These are phyloP conservation scores for Adiantum capillusveneris DNA, from an alignment of 75 land plant species.

Conservation along the genomic window DNA sequence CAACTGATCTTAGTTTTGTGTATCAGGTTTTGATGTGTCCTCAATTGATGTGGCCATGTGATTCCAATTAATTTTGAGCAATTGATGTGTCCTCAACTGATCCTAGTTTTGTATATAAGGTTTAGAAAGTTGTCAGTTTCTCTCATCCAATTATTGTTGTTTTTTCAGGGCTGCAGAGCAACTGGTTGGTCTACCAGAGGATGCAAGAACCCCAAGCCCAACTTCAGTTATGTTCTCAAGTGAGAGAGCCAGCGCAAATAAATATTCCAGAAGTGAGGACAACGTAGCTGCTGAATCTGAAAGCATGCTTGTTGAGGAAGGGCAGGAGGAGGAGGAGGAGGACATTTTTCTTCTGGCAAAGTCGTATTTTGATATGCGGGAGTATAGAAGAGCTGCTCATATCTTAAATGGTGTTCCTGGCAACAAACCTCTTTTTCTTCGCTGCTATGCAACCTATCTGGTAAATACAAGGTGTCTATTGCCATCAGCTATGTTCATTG, in stretches of 20 bases:
- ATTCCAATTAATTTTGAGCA: too few species aligned
- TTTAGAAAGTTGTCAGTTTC: too few species aligned
- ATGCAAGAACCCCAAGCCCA: constrained; percentile 37
- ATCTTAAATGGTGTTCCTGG: constrained; percentile 56
- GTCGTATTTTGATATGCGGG: constrained; percentile 75
- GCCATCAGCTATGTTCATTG: too few species aligned
- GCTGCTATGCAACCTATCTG: constrained; percentile 86
- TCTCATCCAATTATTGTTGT: too few species aligned
- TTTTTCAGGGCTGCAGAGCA: constrained; percentile 82
- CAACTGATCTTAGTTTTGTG: too few species aligned
- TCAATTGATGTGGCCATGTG: too few species aligned
- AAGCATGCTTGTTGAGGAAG: constrained; percentile 28
- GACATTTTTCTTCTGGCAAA: constrained; percentile 73
- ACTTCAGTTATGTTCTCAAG: constrained; percentile 24
- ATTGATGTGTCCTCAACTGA: too few species aligned
- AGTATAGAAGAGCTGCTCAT: constrained; percentile 82
- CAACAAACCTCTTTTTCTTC: constrained; percentile 69
- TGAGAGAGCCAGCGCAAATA: constrained; percentile 32
- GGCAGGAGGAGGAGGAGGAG: constrained; percentile 43
- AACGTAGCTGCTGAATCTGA: constrained; percentile 10
- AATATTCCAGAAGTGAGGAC: constrained; percentile 26
- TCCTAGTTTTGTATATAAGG: too few species aligned
- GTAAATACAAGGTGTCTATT: constrained; percentile 27
- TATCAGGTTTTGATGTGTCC: too few species aligned
- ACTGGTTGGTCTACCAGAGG: constrained; percentile 71